Conservation (phyloP, 2,329 filamentous ascomycete species). For the Zymoseptoria crescenta region DNA sequence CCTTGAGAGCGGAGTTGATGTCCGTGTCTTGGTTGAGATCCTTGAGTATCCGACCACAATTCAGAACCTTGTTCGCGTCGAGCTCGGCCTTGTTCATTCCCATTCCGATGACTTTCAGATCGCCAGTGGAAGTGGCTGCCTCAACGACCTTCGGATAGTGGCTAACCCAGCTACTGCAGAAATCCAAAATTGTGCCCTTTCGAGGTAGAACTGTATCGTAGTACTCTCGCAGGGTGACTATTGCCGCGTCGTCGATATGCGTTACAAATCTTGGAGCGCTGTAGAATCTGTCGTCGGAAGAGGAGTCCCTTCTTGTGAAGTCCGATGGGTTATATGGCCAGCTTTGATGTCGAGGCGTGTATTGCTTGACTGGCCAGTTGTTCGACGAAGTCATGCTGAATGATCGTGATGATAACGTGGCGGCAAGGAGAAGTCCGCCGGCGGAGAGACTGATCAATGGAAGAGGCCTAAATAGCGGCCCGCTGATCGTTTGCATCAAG, state of each 20-base stretch:
- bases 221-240: slow-evolving; percentile 38
- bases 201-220: slow-evolving; percentile 38
- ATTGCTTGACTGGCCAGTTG: slow-evolving; percentile 19
- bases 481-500: slow-evolving; percentile 6
- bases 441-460: slow-evolving; percentile 10
- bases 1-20: slow-evolving; percentile 18
- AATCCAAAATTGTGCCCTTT: slow-evolving; percentile 39
- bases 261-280: slow-evolving; percentile 43
- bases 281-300: slow-evolving; percentile 34
- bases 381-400: slow-evolving; percentile 2
- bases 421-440: slow-evolving; percentile 9
- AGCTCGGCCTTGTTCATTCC: slow-evolving; percentile 45
- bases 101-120: slow-evolving; percentile 39
- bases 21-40: slow-evolving; percentile 40
- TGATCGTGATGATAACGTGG: slow-evolving; percentile 1
- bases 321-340: slow-evolving; percentile 33
- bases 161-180: slow-evolving; percentile 45
- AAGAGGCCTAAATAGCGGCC: slow-evolving; percentile 6
- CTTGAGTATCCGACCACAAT: slow-evolving; percentile 27
- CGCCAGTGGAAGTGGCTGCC: slow-evolving; percentile 24
- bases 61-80: slow-evolving; percentile 34
- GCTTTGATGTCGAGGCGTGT: slow-evolving; percentile 25
- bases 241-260: slow-evolving; percentile 47
- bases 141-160: slow-evolving; percentile 36
- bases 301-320: slow-evolving; percentile 34